Evolutionary conservation across 1,139 yeast species (phyloP).

Genomic region (Suhomyces maxii): DNA sequence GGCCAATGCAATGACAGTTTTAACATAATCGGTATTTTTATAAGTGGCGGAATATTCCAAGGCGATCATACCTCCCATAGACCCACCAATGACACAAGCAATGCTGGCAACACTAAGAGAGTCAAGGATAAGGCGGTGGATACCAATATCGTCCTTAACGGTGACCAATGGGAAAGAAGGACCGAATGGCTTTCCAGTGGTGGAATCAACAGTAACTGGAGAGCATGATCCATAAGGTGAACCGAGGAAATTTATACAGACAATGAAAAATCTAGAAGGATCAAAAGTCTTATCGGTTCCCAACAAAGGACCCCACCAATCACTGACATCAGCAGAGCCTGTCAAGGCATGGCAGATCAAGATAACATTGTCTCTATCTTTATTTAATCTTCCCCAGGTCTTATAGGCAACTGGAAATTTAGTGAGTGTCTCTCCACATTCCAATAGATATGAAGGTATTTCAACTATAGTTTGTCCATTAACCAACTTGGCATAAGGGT

Average conservation of each 20-base stretch:
- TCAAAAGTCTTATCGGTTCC: conserved; percentile 90
- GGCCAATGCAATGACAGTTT: conserved; percentile 77
- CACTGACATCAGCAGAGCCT: conserved; percentile 92
- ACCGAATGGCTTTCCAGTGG: conserved; percentile 76
- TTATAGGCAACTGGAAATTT: conserved; percentile 92
- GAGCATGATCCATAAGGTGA: conserved; percentile 97
- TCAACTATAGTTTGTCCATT: conserved; percentile 79
- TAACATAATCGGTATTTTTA: conserved; percentile 70
- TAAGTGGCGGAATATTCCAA: conserved; percentile 75
- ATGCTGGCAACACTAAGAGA: conserved; percentile 73
- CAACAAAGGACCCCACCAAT: conserved; percentile 98
- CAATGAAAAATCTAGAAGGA: conserved; percentile 78
- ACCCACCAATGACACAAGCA: conserved; percentile 91
- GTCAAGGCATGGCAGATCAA: conserved; percentile 94
- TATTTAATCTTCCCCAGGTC: conserved; percentile 83
- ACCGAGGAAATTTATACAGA: conserved; percentile 88
- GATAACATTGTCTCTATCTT: conserved; percentile 66
- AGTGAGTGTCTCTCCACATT: conserved; percentile 73
- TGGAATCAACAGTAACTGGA: conserved; percentile 75
- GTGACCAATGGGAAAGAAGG: conserved; percentile 95
- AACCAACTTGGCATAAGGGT: conserved; percentile 73
- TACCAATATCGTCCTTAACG: conserved; percentile 81
- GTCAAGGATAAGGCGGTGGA: conserved; percentile 74
- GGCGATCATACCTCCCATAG: conserved; percentile 99
- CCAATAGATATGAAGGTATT: conserved; percentile 73